Evolutionary conservation across 148 eudicot genomes (phyloP), one percentile per base, ranked within the genome.

Genomic region (Suaeda aralocaspica): DNA sequence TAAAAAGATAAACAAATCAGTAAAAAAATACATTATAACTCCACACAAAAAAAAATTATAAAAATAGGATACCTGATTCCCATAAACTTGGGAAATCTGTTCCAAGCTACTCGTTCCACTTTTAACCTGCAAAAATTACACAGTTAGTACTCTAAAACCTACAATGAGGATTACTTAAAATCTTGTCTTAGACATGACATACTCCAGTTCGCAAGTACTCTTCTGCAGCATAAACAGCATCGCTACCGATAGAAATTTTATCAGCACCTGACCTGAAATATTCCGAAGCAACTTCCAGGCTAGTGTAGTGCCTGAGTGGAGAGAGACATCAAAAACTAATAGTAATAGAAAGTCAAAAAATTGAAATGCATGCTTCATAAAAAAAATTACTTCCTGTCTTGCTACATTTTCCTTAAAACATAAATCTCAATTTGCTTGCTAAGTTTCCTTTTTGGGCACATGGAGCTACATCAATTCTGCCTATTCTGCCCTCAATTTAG

Each of bases 281-380:
- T 80, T 94, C 99, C 75, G 99, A 89, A 77, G 99, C 99, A 82
- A 94, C 99, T 80, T 94, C 92, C 85, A 94, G 86, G 78, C 99
- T 91, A 70, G 91, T 84, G 74, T 91, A 94, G 78, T 87, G 80
- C 87, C 99, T 94, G 83, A 15, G 50, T 3, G 74, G 70, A 70
- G 14, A 29, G 48, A n/a, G 30, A 65, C 33, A 28, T 5, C 49
- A 67, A 53, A 34, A 46, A 21, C 31, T 50, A 41, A 34, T 49
- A n/a, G 14, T n/a, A n/a, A n/a, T n/a, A n/a, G n/a, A n/a, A n/a
- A n/a, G 46, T 42, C 30, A 33, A 46, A 18, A 44, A 39, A 39
- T 39, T 39, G 9, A 39, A 39, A n/a, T n/a, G n/a, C n/a, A n/a
- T n/a, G n/a, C n/a, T n/a, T n/a, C n/a, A n/a, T n/a, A n/a, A n/a